Percentiles rank a stretch among this genome's conserved stretches.
Conservation (phyloP, 805 yeast genomes). For the Yarrowia sp. region DNA sequence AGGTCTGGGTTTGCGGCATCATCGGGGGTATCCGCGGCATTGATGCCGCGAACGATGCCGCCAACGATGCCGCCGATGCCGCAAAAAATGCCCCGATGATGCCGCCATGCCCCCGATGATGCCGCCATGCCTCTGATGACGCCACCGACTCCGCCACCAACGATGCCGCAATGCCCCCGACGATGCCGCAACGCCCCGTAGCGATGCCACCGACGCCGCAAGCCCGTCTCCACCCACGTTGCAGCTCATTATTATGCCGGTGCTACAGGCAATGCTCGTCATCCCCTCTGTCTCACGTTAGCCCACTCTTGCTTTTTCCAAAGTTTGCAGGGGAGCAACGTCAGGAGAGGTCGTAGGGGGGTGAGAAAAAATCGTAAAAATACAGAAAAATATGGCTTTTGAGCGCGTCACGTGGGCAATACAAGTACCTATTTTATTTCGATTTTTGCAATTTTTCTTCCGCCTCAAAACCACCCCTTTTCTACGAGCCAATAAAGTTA, state of each 20-base stretch:
- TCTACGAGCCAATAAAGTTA: constrained; percentile 23
- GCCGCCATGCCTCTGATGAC: too few species aligned
- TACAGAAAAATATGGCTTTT: background rate
- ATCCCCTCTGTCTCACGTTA: constrained; percentile 23
- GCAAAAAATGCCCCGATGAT: background rate
- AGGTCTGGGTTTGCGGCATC: too few species aligned
- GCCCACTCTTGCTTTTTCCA: constrained; percentile 16
- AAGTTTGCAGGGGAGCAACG: constrained; percentile 20
- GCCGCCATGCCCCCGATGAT: background rate
- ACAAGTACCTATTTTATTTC: too few species aligned
- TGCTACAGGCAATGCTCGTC: constrained; percentile 17
- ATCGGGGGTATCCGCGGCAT: background rate
- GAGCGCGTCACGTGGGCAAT: too few species aligned
- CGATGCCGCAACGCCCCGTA: too few species aligned
- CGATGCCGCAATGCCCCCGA: background rate
- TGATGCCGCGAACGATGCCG: background rate
- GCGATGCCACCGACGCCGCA: too few species aligned
- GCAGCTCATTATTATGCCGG: constrained; percentile 18
- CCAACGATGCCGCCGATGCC: background rate
- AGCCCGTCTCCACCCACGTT: constrained; percentile 19
- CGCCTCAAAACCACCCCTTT: too few species aligned
- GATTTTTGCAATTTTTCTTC: background rate
- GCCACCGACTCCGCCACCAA: background rate
- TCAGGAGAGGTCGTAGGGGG: background rate
- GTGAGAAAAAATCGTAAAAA: background rate